These are phyloP conservation scores for Populus tremula DNA, from an alignment of 345 rosid species.

Conservation along the genomic window DNA sequence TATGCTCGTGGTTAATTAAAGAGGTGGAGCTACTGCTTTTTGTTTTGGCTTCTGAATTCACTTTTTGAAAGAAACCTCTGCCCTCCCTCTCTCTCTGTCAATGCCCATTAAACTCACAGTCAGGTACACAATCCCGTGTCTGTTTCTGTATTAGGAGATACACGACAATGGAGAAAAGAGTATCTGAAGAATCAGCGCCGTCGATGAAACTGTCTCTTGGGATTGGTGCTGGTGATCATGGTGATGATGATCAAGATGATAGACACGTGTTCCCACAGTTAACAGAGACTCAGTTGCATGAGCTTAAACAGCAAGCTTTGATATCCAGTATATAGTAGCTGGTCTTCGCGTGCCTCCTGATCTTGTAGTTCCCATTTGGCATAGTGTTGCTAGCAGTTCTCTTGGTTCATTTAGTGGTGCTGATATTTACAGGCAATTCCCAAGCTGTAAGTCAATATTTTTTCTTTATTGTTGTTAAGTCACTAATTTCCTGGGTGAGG, in stretches of 20 bases:
- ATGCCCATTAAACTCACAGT: not conserved
- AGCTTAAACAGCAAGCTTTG: conserved; percentile 49
- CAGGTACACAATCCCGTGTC: not conserved
- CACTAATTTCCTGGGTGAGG: not conserved
- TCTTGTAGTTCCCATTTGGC: conserved; percentile 47
- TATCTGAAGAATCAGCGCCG: conserved; percentile 11
- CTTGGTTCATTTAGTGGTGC: conserved; percentile 7
- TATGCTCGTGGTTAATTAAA: not conserved
- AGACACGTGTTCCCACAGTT: conserved; percentile 27
- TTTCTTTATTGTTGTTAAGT: not conserved
- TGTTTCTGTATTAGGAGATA: not conserved
- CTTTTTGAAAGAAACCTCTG: not conserved
- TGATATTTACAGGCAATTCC: conserved; percentile 10
- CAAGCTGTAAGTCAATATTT: conserved; percentile 25
- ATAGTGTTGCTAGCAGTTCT: conserved; percentile 35
- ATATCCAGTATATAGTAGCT: conserved; percentile 46
- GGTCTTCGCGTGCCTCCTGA: conserved; percentile 50
- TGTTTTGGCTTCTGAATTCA: not conserved
- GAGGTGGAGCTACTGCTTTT: not conserved
- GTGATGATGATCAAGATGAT: not conserved
- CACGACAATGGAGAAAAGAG: conserved; percentile 14
- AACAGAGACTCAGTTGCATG: conserved; percentile 44
- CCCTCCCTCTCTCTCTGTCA: no score
- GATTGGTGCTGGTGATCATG: conserved; percentile 11
- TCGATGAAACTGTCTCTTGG: conserved; percentile 29